These are phyloP conservation scores for Debaryomycetaceae sp. DNA, from an alignment of 1,139 yeast species.

Conservation along the genomic window DNA sequence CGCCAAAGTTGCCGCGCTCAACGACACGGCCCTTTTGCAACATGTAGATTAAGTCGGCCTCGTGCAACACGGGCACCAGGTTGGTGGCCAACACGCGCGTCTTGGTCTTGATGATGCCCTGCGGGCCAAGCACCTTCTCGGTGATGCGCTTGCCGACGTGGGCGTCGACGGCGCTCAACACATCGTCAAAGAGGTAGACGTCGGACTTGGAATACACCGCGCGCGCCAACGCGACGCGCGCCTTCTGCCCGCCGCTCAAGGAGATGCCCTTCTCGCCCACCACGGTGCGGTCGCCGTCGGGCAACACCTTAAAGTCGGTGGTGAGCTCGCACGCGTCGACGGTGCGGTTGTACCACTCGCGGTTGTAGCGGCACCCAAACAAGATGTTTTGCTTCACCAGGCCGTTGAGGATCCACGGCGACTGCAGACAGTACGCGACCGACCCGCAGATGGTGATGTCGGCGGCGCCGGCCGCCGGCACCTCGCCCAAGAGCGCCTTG, in stretches of 20 bases:
- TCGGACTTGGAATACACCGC: slow-evolving; percentile 30
- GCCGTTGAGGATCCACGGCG: slow-evolving; percentile 30
- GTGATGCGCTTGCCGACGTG: slow-evolving; percentile 24
- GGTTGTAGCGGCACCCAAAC: slow-evolving; percentile 25
- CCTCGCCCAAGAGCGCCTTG: slow-evolving; percentile 21
- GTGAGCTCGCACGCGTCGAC: slow-evolving; percentile 24
- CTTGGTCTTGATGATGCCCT: slow-evolving; percentile 23
- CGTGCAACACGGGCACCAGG: slow-evolving; percentile 22
- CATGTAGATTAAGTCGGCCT: slow-evolving; percentile 21
- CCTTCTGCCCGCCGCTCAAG: slow-evolving; percentile 31
- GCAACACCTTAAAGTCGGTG: slow-evolving; percentile 21
- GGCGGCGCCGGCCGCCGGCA: slow-evolving; percentile 13
- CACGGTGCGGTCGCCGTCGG: slow-evolving; percentile 27
- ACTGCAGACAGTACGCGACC: slow-evolving; percentile 24
- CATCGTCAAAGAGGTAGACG: slow-evolving; percentile 23
- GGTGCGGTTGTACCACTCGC: slow-evolving; percentile 20
- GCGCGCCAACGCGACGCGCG: slow-evolving; percentile 26
- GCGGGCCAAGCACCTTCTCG: slow-evolving; percentile 17
- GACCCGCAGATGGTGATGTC: slow-evolving; percentile 16
- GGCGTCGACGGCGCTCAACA: slow-evolving; percentile 24
- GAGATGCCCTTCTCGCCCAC: slow-evolving; percentile 32
- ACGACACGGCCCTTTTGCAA: slow-evolving; percentile 18
- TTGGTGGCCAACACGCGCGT: slow-evolving; percentile 27
- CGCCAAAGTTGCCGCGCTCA: slow-evolving; percentile 21
- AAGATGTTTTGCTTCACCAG: slow-evolving; percentile 27